Evolutionary conservation across 257 asterid genomes (phyloP).

Genomic region (Scutellaria galericulata): DNA sequence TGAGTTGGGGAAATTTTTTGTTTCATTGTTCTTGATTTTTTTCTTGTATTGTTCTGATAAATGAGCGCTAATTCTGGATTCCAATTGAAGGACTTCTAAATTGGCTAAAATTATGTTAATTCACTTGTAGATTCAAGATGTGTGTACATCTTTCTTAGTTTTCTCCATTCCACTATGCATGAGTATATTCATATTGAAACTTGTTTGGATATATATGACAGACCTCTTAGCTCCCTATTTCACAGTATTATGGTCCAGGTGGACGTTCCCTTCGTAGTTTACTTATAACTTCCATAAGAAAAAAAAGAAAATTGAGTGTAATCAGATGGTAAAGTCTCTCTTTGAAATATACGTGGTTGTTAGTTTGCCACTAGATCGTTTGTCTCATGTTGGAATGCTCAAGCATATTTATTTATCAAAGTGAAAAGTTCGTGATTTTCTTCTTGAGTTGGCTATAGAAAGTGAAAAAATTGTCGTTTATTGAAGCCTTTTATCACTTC

Average conservation of each 20-base stretch:
- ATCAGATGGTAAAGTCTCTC: not conserved
- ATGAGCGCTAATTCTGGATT: not conserved
- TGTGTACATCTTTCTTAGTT: not conserved
- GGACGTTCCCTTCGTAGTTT: not conserved
- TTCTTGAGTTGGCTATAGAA: not conserved
- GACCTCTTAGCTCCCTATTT: not conserved
- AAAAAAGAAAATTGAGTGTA: not conserved
- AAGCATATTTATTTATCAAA: not conserved
- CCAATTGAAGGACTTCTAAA: not conserved
- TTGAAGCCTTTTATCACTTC: not conserved
- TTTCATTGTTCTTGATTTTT: not conserved
- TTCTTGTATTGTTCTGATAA: not conserved
- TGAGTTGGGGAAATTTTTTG: not conserved
- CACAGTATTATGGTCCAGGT: not conserved
- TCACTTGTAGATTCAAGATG: not conserved
- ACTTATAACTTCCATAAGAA: not conserved
- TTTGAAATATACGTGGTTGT: not conserved
- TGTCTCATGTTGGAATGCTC: not conserved
- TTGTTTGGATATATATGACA: not conserved
- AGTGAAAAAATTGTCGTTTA: not conserved
- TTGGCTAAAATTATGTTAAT: not conserved
- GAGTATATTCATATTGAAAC: not conserved
- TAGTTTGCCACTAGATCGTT: not conserved
- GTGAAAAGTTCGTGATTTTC: not conserved
- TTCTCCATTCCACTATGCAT: constrained; percentile 14